Conservation (phyloP, 352 stramenopile species). For the Phytophthora multivora region DNA sequence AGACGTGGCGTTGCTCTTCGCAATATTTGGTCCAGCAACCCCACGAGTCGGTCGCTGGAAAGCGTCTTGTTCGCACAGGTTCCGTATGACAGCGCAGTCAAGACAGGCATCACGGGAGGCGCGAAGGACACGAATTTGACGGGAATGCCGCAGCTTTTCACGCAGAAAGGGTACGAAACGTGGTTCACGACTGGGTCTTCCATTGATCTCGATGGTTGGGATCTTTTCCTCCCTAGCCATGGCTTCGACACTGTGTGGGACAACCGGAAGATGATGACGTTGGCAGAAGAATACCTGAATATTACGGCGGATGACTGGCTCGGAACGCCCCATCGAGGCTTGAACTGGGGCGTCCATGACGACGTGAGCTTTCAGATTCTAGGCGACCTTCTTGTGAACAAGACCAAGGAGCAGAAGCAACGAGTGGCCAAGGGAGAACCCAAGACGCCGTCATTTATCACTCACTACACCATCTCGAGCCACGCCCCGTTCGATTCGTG, state of each 20-base stretch:
- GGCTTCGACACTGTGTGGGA: conserved; percentile 53
- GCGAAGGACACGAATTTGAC: conserved; percentile 32
- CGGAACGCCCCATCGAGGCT: conserved; percentile 14
- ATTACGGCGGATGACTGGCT: conserved; percentile 45
- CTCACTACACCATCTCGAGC: conserved; percentile 67
- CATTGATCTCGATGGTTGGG: conserved; percentile 52
- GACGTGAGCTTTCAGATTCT: conserved; percentile 53
- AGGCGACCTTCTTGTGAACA: conserved; percentile 51
- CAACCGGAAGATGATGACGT: conserved; percentile 40
- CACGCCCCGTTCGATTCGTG: conserved; percentile 47
- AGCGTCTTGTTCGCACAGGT: conserved; percentile 60
- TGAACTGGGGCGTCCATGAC: conserved; percentile 57
- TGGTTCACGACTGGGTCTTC: conserved; percentile 50
- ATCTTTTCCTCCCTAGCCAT: conserved; percentile 46
- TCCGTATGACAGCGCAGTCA: conserved; percentile 41
- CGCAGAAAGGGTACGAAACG: conserved; percentile 52
- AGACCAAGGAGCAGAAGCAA: conserved; percentile 37
- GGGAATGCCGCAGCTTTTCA: conserved; percentile 57
- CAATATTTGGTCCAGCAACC: conserved; percentile 66
- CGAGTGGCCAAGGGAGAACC: conserved; percentile 23
- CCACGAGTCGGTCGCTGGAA: conserved; percentile 58
- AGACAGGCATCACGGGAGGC: conserved; percentile 40
- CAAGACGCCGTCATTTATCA: conserved; percentile 54
- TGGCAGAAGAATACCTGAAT: conserved; percentile 35
- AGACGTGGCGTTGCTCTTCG: conserved; percentile 50